Base-by-base conservation (phyloP, 768 basidiomycete genomes). In the Leucosporidium scottii region DNA sequence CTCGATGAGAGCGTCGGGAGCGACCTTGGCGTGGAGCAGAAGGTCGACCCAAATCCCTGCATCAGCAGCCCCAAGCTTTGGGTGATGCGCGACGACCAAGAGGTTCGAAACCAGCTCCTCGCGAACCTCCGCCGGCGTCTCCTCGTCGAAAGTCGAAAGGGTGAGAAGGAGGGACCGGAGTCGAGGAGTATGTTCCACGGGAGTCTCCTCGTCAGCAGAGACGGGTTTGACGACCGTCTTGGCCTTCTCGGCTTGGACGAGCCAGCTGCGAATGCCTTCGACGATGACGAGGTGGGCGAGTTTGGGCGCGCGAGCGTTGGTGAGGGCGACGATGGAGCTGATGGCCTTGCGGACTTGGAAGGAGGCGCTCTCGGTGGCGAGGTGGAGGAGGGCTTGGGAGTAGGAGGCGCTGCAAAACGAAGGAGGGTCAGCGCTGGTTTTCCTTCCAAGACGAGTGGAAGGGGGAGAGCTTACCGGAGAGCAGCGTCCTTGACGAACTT, bases 11-110 rank as follows among this genome's bases (percentile, higher is more conserved):
- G 56, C 36, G 8, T 70, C 64, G 1, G 73, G 71, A n/a, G 59
- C 56, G 20, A 69, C 56, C 39, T 67, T 55, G 9, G 64, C 69
- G 21, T 39, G 51, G 10, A 72, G 31, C 48, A 71, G 47, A 28
- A 70, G 48, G 30, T 67, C 68, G 59, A 73, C 51, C 72, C 72
- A 73, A 31, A 66, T 34, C 10, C 68, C 66, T 18, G 62, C 65
- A 31, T 69, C 64, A 21, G 25, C 53, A 9, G 63, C 30, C 4
- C 65, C 74, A 28, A 81, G 66, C 17, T 76, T 78, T 10, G 84
- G 82, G 78, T 93, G 91, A 76, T 94, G 90, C 1, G 85, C 85
- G 47, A 93, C 74, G 23, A 91, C 81, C 20, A 91, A 70, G 59
- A 84, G 78, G 30, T 87, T 80, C 1, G 83, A 79, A 23, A 89